These are phyloP conservation scores for Pseudogymnoascus sp. DNA, from an alignment of 2,329 filamentous ascomycete species.

Conservation along the genomic window DNA sequence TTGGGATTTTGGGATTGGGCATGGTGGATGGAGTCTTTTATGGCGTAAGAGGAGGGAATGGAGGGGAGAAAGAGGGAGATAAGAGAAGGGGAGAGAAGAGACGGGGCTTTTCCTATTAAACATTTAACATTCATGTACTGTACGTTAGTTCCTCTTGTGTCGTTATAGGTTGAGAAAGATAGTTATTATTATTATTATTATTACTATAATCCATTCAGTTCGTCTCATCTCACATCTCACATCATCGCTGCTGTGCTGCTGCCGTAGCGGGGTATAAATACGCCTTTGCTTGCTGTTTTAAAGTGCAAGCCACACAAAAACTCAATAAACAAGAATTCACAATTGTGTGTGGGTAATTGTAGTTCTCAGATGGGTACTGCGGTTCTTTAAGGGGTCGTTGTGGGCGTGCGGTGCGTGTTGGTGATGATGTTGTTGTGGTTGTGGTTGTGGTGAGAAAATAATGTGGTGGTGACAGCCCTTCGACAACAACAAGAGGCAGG, in stretches of 20 bases:
- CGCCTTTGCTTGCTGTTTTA: too few species aligned
- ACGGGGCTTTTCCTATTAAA: not conserved
- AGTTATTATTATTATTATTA: not conserved
- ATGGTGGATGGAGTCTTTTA: not conserved
- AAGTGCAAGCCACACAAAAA: too few species aligned
- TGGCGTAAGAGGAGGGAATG: not conserved
- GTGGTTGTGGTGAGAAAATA: too few species aligned
- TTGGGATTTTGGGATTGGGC: not conserved
- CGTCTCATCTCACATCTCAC: not conserved
- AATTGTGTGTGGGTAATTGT: too few species aligned
- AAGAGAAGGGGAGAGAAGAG: not conserved
- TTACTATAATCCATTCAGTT: not conserved
- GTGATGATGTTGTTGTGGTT: too few species aligned
- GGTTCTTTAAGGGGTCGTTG: too few species aligned
- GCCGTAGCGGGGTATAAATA: too few species aligned
- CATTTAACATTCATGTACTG: not conserved
- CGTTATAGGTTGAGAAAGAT: not conserved
- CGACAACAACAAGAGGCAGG: too few species aligned
- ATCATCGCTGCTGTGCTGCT: not conserved
- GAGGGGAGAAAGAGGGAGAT: not conserved
- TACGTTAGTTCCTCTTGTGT: not conserved
- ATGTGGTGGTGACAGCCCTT: too few species aligned
- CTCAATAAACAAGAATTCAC: too few species aligned
- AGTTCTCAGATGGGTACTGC: too few species aligned
- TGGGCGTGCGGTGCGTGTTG: too few species aligned